These are phyloP conservation scores for Artemisia annua DNA, from an alignment of 129 eudicot species.

Conservation along the genomic window DNA sequence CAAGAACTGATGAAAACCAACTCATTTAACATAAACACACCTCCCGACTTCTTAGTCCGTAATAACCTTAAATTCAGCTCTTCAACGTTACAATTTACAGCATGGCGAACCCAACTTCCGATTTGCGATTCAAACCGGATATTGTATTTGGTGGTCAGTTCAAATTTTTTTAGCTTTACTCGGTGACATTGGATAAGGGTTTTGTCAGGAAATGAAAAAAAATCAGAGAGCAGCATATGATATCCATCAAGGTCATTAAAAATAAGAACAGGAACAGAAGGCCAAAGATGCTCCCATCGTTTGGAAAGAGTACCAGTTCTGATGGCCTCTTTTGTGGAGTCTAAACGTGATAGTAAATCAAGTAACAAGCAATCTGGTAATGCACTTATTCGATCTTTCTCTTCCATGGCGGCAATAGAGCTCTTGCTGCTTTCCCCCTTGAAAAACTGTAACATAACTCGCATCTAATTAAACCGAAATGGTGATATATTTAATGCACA, in stretches of 20 bases:
- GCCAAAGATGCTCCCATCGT: background rate
- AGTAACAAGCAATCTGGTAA: too few relatives aligned
- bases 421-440: background rate
- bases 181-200: background rate
- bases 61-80: conserved; percentile 3
- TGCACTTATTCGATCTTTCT: background rate
- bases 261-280: background rate
- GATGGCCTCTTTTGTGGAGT: background rate
- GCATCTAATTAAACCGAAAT: too few relatives aligned
- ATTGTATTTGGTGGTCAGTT: background rate
- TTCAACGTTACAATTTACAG: conserved; percentile 10
- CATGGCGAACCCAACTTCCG: background rate
- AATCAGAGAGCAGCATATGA: too few relatives aligned
- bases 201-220: too few relatives aligned
- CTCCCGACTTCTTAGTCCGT: background rate
- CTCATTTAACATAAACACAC: background rate
- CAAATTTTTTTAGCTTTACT: background rate
- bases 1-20: conserved; percentile 17
- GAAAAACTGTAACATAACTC: background rate
- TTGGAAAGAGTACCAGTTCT: background rate
- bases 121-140: background rate
- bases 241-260: background rate
- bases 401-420: background rate
- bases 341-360: background rate
- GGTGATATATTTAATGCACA: too few relatives aligned